Conservation (phyloP, 306 rosid genomes). For the Vigna radiata region DNA sequence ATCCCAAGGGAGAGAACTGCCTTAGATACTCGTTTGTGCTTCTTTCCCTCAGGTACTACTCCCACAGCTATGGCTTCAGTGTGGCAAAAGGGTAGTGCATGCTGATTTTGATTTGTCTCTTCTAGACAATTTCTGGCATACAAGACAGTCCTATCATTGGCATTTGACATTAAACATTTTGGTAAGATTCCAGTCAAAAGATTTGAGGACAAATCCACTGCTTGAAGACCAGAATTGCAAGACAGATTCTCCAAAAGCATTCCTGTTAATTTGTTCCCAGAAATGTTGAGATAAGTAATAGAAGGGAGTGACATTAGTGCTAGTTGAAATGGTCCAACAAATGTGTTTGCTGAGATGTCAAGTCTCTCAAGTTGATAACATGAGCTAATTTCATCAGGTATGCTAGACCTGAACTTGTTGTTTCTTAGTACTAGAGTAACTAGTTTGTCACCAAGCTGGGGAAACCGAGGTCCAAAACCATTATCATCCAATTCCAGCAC, state of each 20-base stretch:
- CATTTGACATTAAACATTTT: slow-evolving; percentile 57
- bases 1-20: slow-evolving; percentile 52
- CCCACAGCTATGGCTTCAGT: slow-evolving; percentile 96
- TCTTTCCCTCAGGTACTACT: slow-evolving; percentile 64
- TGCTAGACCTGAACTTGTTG: slow-evolving; percentile 75
- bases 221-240: slow-evolving; percentile 66
- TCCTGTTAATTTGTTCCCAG: slow-evolving; percentile 81
- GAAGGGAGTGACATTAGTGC: slow-evolving; percentile 74
- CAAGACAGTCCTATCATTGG: slow-evolving; percentile 50
- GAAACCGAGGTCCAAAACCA: slow-evolving; percentile 85
- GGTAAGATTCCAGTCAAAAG: slow-evolving; percentile 84
- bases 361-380: slow-evolving; percentile 67
- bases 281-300: slow-evolving; percentile 71
- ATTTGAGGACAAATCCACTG: slow-evolving; percentile 84
- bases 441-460: slow-evolving; percentile 73
- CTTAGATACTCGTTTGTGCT: slow-evolving; percentile 57
- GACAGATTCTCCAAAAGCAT: slow-evolving; percentile 75
- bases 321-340: slow-evolving; percentile 79
- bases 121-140: slow-evolving; percentile 74
- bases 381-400: slow-evolving; percentile 69
- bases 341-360: slow-evolving; percentile 71
- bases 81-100: slow-evolving; percentile 63
- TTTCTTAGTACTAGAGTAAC: slow-evolving; percentile 73
- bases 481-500: slow-evolving; percentile 81
- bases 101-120: slow-evolving; percentile 61